Base-by-base conservation (phyloP, 768 basidiomycete genomes). In the Pisolithus orientalis region DNA sequence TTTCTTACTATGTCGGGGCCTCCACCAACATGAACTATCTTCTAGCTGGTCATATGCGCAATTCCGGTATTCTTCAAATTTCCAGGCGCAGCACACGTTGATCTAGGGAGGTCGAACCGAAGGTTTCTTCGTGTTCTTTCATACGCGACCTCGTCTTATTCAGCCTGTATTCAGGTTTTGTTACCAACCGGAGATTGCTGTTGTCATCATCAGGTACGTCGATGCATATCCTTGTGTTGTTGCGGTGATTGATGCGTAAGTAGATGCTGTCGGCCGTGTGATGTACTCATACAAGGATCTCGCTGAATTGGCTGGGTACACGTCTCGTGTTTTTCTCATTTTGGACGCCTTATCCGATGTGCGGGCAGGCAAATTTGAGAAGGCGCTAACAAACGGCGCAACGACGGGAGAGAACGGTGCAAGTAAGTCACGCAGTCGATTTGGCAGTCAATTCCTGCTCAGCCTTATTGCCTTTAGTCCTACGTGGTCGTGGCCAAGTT, bases 261-360 rank as follows among this genome's bases (percentile, higher is more conserved):
- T 57, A 82, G 95, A 98, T 72, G 95, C 95, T 1, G 89, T 97
- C 59, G 94, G 94, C 31, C 82, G 94, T 17, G 84, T 96, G 28
- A 93, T 98, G 91, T 95, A 94, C 66, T 93, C 91, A 3, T 97
- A 96, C 74, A 97, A 96, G 69, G 94, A 98, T 65, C 75, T 99
- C 4, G 84, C 92, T 5, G 95, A 99, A 65, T 80, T 99, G 32
- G 93, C 95, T 4, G 95, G 95, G 10, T 97, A 96, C 65, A 97
- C 95, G 2, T 82, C 91, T 1, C 84, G 95, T 13, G 95, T 99
- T 1, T 85, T 88, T 31, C 80, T 85, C 42, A 77, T 97, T 1
- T 78, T 99, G 8, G 90, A 94, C 50, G 92, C 93, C 0, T 95
- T 98, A 83, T 76, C 83, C 21, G 93, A 94, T 53, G 82, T 95